Base-by-base conservation (phyloP, 768 basidiomycete genomes). In the Gloeostereum incarnatum region DNA sequence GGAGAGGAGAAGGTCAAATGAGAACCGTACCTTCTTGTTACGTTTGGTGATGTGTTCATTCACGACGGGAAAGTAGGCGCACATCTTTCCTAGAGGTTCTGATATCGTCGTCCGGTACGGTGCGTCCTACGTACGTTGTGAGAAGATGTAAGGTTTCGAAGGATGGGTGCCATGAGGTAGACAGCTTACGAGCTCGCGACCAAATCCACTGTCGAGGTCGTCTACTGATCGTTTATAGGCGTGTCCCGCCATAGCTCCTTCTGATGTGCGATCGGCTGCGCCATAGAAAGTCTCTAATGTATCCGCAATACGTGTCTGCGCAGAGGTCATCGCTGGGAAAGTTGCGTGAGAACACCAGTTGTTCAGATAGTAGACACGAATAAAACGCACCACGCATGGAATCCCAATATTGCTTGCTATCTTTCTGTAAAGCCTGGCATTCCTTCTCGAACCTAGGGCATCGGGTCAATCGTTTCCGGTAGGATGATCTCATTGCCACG, bases 81-180 rank as follows among this genome's bases (percentile, higher is more conserved):
- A 90, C 80, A 99, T 89, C 66, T 93, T 96, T 2, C 93, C 92
- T 3, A 97, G 66, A 2, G 96, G 96, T 53, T 98, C 96, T 39
- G 93, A 80, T 35, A 98, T 82, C 17, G 94, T 90, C 19, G 91
- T 90, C 21, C 96, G 78, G 62, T 86, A 99, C 3, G 96, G 94
- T 1, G 76, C 78, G 44, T 99, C 96, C 92, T 97, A 47, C 8
- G 22, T 35, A 18, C 13, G 31, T 29, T 24, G n/a, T n/a, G n/a
- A n/a, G n/a, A n/a, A n/a, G n/a, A n/a, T n/a, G n/a, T n/a, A n/a
- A n/a, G n/a, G n/a, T n/a, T n/a, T n/a, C n/a, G n/a, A n/a, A n/a
- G n/a, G n/a, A n/a, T n/a, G 2, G 35, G 21, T 27, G 26, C 18
- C 23, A 21, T 32, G 17, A n/a, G n/a, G n/a, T n/a, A n/a, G n/a